Evolutionary conservation across 2,329 filamentous ascomycete genomes (phyloP), one percentile per base, ranked within the genome.

Genomic region (Verticillium albo-atrum): DNA sequence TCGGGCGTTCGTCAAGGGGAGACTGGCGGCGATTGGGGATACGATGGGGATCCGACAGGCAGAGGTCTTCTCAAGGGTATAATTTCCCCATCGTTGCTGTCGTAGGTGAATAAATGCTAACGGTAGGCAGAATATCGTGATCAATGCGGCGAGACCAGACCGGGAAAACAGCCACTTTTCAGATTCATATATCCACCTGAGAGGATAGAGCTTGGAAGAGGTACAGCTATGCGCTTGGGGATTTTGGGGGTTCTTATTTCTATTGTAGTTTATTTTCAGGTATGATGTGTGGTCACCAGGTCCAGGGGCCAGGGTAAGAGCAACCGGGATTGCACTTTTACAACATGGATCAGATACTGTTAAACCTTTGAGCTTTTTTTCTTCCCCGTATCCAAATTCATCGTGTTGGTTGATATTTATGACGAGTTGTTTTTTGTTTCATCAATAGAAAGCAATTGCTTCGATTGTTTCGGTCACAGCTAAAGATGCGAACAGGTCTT

Each of bases 1-100:
- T 30, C 61, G 65, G 5, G 56, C 57, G 1, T 68, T 62, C 37
- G 55, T 68, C 4, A 64, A 65, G 5, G 57, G 64, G 20, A 58
- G 65, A 6, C 60, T 68, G 20, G 55, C 54, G 25, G 54, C 53
- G 6, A 67, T 68, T 58, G 61, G 62, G 0, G 65, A 66, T 14
- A 62, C 59, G 3, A 67, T 67, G 64, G 66, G 66, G 0, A 66
- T 68, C 30, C 64, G 63, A 10, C 65, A 67, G 42, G 66, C 66
- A 1, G 65, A 66, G 14, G 59, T 63, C n/a, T 66, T 68, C 42
- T 63, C 66, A 4, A 65, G 62, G 59, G 65, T 64, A n/a, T n/a
- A n/a, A n/a, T n/a, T n/a, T n/a, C n/a, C n/a, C n/a, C n/a, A n/a
- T n/a, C n/a, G n/a, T n/a, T 25, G 10, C 2, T 23, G 20, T 20